A percentile compares a stretch with the other conserved stretches of the same genome.
These are phyloP conservation scores for Diaporthe aspalathi DNA, from an alignment of 2,329 filamentous ascomycete species.

Conservation along the genomic window DNA sequence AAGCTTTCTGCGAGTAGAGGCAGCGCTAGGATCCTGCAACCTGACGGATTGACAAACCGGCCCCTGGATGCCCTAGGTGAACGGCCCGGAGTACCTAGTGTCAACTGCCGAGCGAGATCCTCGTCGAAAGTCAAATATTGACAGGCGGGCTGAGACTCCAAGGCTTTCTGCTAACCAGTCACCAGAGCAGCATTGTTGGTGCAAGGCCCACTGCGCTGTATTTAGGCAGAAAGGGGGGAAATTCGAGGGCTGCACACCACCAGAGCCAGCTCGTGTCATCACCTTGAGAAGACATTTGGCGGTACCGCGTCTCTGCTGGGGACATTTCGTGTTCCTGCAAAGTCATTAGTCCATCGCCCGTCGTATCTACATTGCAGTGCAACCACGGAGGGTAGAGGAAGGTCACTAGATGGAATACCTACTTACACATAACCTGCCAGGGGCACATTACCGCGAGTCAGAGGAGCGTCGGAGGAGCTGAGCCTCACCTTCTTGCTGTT, in stretches of 20 bases:
- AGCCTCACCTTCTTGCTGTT: too few relatives aligned
- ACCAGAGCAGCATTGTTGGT: neutral
- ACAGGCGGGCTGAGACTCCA: neutral
- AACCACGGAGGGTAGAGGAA: neutral
- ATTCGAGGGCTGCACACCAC: conserved; percentile 23
- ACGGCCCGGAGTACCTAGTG: conserved; percentile 16
- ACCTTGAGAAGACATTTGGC: neutral
- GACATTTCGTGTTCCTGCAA: neutral
- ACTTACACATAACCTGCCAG: neutral
- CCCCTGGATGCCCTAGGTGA: neutral
- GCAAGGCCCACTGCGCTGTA: conserved; percentile 14
- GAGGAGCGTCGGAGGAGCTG: neutral
- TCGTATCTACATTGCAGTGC: neutral
- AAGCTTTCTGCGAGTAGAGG: neutral
- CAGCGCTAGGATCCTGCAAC: neutral
- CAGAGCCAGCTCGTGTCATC: conserved; percentile 3
- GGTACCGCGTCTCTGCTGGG: neutral
- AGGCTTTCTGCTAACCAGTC: neutral
- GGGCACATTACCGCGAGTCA: neutral
- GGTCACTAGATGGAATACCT: neutral
- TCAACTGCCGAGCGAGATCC: conserved; percentile 16
- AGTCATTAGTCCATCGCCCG: neutral
- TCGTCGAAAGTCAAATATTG: conserved; percentile 17
- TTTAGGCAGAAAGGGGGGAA: conserved; percentile 29
- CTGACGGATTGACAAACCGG: neutral